Base-by-base conservation (phyloP, 345 rosid species). In the Gossypium thurberi region DNA sequence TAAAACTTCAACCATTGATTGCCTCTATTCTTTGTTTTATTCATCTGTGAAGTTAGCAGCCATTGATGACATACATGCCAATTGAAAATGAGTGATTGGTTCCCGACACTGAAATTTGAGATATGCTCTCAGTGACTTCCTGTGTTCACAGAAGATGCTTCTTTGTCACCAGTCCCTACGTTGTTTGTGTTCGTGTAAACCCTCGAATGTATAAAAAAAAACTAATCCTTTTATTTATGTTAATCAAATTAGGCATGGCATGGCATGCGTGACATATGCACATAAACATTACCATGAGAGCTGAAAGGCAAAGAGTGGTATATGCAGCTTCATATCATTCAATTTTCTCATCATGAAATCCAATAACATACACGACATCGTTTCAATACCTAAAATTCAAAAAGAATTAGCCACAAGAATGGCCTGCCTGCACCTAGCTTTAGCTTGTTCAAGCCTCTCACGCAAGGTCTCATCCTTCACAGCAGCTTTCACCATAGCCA, bases 401-500 rank as follows among this genome's bases (percentile, higher is more conserved):
- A 94, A 91, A 28, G 96, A 87, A 78, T 80, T 87, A 63, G 98
- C 97, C 67, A 91, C 88, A 10, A 94, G 93, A 65, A 90, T 87
- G 28, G 98, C 98, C 77, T 91, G 98, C 77, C 97, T 83, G 76
- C 98, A 90, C 74, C 98, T 81, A 13, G 96, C 97, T 77, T 77
- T 90, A 8, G 97, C 97, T 72, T 90, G 89, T 69, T 87, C 88
- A 75, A 91, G 77, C 82, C 98, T 87, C 80, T 90, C 83, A 59
- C 28, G 74, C 75, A 94, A 62, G 52, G 98, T 94, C 52, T 90
- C 94, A 65, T 88, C 88, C 55, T 91, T 91, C 2, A 91, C 90
- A 2, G 98, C 87, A 71, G 93, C 97, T 82, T 88, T 91, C 1
- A 91, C 97, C 98, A 94, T 90, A 10, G 92, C 96, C 76, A 94